Evolutionary conservation across 2,329 filamentous ascomycete genomes (phyloP), one percentile per base, ranked within the genome.

Genomic region (Aspergillus caelatus): DNA sequence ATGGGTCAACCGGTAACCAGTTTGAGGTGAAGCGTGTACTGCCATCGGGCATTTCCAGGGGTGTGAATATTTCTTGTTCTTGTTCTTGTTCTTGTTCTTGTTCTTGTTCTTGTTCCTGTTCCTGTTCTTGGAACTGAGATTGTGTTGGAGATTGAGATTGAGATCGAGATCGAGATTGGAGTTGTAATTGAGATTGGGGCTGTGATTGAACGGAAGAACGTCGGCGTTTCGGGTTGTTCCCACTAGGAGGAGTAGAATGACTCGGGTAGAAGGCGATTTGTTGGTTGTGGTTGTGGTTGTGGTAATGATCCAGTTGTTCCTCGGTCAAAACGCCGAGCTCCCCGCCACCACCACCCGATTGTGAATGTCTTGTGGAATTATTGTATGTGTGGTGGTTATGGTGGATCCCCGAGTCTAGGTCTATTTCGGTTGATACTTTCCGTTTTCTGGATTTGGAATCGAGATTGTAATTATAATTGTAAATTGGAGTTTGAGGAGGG

Each of bases 1-100:
- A 62, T 1, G 72, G 68, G 53, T 75, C 73, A 8, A 75, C 73
- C 3, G 73, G 73, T 2, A 75, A 62, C 74, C 74, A 76, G 57
- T 76, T 76, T 11, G 70, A 62, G 3, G 72, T 74, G 43, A 71
- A 64, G 26, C 74, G 73, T 10, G 70, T 75, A 34, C 66, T 71
- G 0, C 74, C 74, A 57, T 76, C 74, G 4, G 74, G 74, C 74
- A 76, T 76, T 60, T 76, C 73, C 28, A 76, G 66, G 11, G 70
- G 70, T 30, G 68, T 72, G 7, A 71, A 62, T 19, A 12, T 32
- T 3, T 12, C 23, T 10, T 19, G 23, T 19, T 63, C 0, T 68
- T 65, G 1, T 68, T 67, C 7, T 64, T n/a, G 4, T 3, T 53
- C 28, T n/a, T 2, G 12, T 36, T 36, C 12, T 16, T 14, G 9